These are phyloP conservation scores for Venturia carpophila DNA, from an alignment of 2,329 filamentous ascomycete genomes.

Conservation along the genomic window DNA sequence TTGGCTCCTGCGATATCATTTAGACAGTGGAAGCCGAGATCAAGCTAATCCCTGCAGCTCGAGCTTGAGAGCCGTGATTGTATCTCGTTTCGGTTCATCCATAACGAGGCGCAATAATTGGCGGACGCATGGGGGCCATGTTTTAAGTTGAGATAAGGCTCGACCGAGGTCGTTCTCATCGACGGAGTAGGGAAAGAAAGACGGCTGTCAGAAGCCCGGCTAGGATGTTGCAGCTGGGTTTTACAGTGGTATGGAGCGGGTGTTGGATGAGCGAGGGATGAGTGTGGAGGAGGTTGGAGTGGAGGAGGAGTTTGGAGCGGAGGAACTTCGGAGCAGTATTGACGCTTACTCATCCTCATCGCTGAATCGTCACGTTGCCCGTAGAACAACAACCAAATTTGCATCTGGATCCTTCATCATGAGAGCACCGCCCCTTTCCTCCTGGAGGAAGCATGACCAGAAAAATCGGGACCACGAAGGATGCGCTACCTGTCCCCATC, in stretches of 20 bases:
- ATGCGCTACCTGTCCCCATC: no score
- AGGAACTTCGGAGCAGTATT: not conserved
- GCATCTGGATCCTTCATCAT: no score
- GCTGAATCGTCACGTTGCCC: not conserved
- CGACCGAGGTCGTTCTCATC: not conserved
- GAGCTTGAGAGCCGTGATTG: not conserved
- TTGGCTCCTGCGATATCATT: not conserved
- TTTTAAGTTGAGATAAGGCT: not conserved
- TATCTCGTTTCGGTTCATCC: not conserved
- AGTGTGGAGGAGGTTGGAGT: not conserved
- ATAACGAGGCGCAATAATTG: not conserved
- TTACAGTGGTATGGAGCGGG: no score
- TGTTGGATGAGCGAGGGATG: no score
- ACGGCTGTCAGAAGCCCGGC: not conserved
- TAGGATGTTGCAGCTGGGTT: no score
- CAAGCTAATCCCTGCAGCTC: not conserved
- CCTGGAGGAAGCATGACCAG: no score
- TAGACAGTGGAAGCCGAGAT: constrained; percentile 1
- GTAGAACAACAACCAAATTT: no score
- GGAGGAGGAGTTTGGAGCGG: not conserved
- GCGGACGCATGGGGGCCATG: not conserved
- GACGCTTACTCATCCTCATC: no score
- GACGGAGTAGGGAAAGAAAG: not conserved
- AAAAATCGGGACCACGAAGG: no score
- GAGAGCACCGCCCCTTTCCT: no score